These are phyloP conservation scores for Phytopythium mirpurense DNA, from an alignment of 352 stramenopile species.

Conservation along the genomic window DNA sequence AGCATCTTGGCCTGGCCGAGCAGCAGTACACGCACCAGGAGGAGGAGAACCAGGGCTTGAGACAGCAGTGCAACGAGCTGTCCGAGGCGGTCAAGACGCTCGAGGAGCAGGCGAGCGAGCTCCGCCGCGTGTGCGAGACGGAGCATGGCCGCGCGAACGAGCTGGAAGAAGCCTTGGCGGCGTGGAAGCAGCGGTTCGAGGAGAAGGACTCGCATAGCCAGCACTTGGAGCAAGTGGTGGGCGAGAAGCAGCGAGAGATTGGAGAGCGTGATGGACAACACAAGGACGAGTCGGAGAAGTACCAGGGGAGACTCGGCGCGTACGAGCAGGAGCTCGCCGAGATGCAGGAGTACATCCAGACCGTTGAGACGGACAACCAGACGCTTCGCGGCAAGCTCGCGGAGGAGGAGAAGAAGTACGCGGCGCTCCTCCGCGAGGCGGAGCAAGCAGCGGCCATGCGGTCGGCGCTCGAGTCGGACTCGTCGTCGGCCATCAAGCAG, in stretches of 20 bases:
- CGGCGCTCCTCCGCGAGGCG: conserved; percentile 14
- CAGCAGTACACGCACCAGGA: conserved; percentile 25
- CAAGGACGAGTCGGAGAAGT: conserved; percentile 37
- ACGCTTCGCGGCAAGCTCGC: conserved; percentile 35
- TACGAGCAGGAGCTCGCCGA: conserved; percentile 47
- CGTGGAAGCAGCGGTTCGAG: conserved; percentile 33
- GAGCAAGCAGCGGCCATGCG: conserved; percentile 32
- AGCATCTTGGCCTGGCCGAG: conserved; percentile 42
- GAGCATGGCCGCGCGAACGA: conserved; percentile 26
- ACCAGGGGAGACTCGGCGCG: conserved; percentile 38
- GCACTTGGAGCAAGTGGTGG: conserved; percentile 30
- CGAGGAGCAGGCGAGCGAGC: conserved; percentile 36
- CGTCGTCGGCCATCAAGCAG: conserved; percentile 36
- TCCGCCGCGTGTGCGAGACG: conserved; percentile 33
- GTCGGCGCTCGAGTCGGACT: conserved; percentile 36
- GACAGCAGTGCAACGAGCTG: conserved; percentile 34
- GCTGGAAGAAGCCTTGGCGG: conserved; percentile 24
- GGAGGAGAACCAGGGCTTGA: conserved; percentile 39
- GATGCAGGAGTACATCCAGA: conserved; percentile 31
- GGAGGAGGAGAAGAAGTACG: conserved; percentile 26
- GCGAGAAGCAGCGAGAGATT: conserved; percentile 27
- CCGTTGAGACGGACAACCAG: conserved; percentile 33
- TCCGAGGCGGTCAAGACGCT: conserved; percentile 26
- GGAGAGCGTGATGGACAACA: conserved; percentile 21
- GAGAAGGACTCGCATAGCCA: conserved; percentile 23